Base-by-base conservation (phyloP, 2,329 filamentous ascomycete genomes). In the Raffaelea arxii region DNA sequence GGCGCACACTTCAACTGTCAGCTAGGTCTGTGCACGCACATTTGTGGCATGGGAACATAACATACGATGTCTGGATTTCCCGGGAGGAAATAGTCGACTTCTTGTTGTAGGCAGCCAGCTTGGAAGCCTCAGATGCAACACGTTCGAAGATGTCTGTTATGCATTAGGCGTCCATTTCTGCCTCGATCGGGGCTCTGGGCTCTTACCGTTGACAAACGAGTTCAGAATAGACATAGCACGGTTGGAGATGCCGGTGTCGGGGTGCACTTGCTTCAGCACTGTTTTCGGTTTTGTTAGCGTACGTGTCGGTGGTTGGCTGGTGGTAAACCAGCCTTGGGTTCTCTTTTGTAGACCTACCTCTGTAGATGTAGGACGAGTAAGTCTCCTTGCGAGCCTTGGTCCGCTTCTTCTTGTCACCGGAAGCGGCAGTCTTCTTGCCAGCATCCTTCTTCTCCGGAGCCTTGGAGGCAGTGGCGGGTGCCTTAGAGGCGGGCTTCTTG, bases 361-460 rank as follows among this genome's bases (percentile, higher is more conserved):
- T 98, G 86, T 97, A 98, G 75, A 98, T 98, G 82, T 98, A 98
- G 47, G 88, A 94, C 59, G 86, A 94, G 79, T 98, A 98, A n/a
- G 92, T 98, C 80, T 98, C 92, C 86, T 97, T 97, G 75, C 92
- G 84, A 58, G 90, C 87, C 90, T 98, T 98, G 77, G 89, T 94
- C 66, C 92, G 88, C 90, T 97, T 98, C 87, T 98, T 98, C 89
- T 97, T 97, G 62, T 97, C 92, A 56, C 92, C 92, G 65, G 87
- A 82, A 53, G 90, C 82, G 51, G 91, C 88, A 43, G 92, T 97
- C 86, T 97, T 98, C 87, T 98, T 98, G 78, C 91, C 92, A 56
- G 91, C 92, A 75, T 97, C 91, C 84, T 97, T 96, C 86, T 96
- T 96, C 82, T 96, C 90, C 49, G 75, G 76, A 54, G 75, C 75